phyloP scores from a whole-genome alignment of 768 basidiomycete species.

The Plicaturopsis crispa region DNA sequence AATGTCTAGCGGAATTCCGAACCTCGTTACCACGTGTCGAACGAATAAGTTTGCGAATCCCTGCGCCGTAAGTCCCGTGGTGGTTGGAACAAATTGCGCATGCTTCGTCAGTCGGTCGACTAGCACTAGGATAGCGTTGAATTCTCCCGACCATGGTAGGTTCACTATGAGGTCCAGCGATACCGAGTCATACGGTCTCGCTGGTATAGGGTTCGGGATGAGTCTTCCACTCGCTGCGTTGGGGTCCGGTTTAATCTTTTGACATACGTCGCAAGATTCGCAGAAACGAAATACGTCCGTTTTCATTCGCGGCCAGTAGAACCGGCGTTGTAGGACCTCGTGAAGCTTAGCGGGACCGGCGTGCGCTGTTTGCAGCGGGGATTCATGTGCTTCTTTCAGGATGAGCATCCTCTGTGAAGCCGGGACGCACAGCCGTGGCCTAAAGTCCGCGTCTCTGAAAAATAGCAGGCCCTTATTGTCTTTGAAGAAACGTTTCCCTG shows the following conservation, averaged over 20 bases:
- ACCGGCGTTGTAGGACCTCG: constrained; percentile 3
- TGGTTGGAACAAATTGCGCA: constrained; percentile 5
- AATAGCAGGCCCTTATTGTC: constrained; percentile 8
- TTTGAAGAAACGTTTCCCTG: constrained; percentile 8
- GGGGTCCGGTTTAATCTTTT: constrained; percentile 6
- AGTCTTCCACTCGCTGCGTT: constrained; percentile 2
- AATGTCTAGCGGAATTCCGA: constrained; percentile 13
- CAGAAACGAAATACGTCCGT: constrained; percentile 9
- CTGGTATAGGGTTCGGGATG: constrained; percentile 6
- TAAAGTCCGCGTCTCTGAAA: constrained; percentile 10
- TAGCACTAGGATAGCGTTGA: constrained; percentile 13
- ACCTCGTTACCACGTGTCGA: constrained; percentile 6
- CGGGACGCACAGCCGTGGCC: constrained; percentile 9
- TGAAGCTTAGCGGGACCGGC: no score
- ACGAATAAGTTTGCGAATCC: constrained; percentile 7
- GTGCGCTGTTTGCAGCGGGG: constrained; percentile 6
- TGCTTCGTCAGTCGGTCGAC: constrained; percentile 18
- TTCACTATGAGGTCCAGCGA: constrained; percentile 16
- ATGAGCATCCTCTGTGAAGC: background rate
- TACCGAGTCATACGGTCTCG: constrained; percentile 15
- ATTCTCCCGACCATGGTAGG: constrained; percentile 11
- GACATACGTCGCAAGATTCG: constrained; percentile 15
- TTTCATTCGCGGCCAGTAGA: constrained; percentile 6
- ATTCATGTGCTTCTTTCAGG: constrained; percentile 6
- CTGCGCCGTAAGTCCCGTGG: background rate